These are phyloP conservation scores for Afroboletus lepidellus DNA, from an alignment of 1,284 basidiomycete genomes.

Conservation along the genomic window DNA sequence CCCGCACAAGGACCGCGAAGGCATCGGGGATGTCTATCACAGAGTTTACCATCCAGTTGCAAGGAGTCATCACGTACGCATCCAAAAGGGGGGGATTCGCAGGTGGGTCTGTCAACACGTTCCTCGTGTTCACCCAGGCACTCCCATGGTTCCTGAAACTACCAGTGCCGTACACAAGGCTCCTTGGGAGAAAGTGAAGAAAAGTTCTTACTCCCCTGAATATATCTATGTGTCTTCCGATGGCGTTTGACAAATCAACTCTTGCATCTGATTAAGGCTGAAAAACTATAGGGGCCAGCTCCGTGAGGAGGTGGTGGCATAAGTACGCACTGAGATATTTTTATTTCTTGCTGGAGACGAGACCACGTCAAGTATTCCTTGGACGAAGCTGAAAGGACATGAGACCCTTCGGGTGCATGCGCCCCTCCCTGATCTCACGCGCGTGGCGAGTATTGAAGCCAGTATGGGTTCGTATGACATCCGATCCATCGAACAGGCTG, in stretches of 20 bases:
- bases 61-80: no score
- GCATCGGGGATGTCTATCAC: no score
- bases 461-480: not conserved
- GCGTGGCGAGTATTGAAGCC: constrained; percentile 35
- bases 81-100: no score
- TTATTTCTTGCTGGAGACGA: constrained; percentile 33
- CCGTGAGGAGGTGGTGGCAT: constrained; percentile 19
- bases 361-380: constrained; percentile 28
- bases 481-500: constrained; percentile 30
- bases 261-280: constrained; percentile 21
- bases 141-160: constrained; percentile 45
- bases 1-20: no score
- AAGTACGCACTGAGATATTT: constrained; percentile 22
- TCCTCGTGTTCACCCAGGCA: constrained; percentile 40
- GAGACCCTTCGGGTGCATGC: constrained; percentile 28
- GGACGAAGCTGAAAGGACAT: constrained; percentile 30
- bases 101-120: constrained; percentile 23
- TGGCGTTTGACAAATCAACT: not conserved
- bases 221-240: not conserved
- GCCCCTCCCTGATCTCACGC: constrained; percentile 36
- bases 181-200: constrained; percentile 37
- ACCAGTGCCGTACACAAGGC: constrained; percentile 41
- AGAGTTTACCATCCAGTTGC: no score
- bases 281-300: constrained; percentile 5
- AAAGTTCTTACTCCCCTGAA: constrained; percentile 40